Evolutionary conservation across 2,329 filamentous ascomycete species (phyloP).

Genomic region (Fusarium stilboides): DNA sequence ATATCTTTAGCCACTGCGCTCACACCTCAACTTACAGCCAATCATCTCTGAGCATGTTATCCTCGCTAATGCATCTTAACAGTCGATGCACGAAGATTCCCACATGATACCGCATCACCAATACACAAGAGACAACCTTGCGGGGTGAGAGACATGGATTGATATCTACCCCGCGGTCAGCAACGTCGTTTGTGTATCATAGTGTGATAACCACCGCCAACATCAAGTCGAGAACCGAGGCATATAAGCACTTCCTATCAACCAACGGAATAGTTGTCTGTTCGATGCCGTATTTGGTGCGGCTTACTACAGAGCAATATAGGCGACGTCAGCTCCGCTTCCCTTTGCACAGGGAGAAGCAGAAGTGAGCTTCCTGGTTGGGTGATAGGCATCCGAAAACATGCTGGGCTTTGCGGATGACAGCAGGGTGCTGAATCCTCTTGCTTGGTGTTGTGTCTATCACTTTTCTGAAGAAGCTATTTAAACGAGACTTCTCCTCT

Average conservation of each 20-base stretch:
- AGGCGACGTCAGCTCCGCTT: neutral
- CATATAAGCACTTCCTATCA: too few relatives aligned
- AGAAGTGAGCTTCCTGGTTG: neutral
- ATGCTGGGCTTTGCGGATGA: neutral
- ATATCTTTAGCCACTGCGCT: neutral
- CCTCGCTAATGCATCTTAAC: slow-evolving; percentile 1
- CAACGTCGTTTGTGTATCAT: neutral
- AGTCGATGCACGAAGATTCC: slow-evolving; percentile 15
- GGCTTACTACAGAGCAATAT: neutral
- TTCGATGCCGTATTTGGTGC: neutral
- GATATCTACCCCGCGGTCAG: neutral
- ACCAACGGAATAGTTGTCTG: neutral
- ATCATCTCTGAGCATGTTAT: neutral
- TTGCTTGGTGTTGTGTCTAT: neutral
- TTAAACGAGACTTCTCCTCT: neutral
- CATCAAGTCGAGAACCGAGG: neutral
- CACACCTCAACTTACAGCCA: neutral
- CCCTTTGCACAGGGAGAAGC: neutral
- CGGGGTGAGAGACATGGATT: neutral
- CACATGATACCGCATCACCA: neutral
- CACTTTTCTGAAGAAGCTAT: neutral
- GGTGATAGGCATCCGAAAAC: neutral
- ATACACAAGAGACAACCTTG: neutral
- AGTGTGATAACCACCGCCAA: neutral
- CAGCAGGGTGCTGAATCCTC: neutral